Evolutionary conservation across 1,284 basidiomycete genomes (phyloP).

Genomic region (Fomitopsis pinicola): DNA sequence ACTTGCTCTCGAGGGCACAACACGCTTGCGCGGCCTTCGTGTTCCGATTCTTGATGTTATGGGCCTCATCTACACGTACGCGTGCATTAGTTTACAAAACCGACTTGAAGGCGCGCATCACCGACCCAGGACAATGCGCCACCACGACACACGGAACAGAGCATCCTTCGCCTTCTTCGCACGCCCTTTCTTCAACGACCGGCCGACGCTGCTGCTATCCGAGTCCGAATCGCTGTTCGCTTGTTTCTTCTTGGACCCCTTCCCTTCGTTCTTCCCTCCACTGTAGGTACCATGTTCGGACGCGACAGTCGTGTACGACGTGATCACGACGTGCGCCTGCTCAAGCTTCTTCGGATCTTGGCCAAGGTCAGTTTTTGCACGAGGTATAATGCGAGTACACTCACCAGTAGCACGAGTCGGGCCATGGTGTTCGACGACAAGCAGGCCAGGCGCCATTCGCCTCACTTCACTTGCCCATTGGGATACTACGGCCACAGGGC

Average conservation of each 20-base stretch:
- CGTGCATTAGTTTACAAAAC: background rate
- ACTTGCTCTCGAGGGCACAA: slow-evolving; percentile 73
- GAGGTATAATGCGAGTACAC: slow-evolving; percentile 9
- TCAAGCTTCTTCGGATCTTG: slow-evolving; percentile 59
- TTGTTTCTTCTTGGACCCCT: slow-evolving; percentile 29
- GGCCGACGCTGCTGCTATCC: slow-evolving; percentile 34
- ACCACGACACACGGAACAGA: slow-evolving; percentile 81
- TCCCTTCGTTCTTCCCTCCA: slow-evolving; percentile 45
- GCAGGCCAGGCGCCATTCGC: slow-evolving; percentile 70
- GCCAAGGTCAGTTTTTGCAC: background rate
- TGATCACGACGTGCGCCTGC: slow-evolving; percentile 75
- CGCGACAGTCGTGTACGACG: slow-evolving; percentile 78
- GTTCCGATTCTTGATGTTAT: slow-evolving; percentile 93
- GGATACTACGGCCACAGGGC: slow-evolving; percentile 79
- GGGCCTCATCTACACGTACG: slow-evolving; percentile 77
- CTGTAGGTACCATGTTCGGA: slow-evolving; percentile 62
- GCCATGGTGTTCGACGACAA: slow-evolving; percentile 83
- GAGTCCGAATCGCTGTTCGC: slow-evolving; percentile 34
- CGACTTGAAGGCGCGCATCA: background rate
- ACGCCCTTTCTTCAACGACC: slow-evolving; percentile 34
- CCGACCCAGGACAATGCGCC: slow-evolving; percentile 79
- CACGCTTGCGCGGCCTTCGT: slow-evolving; percentile 84
- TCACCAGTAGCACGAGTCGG: slow-evolving; percentile 62
- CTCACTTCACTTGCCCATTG: slow-evolving; percentile 90
- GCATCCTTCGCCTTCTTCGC: slow-evolving; percentile 54